Evolutionary conservation across 345 rosid genomes (phyloP).

Genomic region (Eutrema yunnanense): DNA sequence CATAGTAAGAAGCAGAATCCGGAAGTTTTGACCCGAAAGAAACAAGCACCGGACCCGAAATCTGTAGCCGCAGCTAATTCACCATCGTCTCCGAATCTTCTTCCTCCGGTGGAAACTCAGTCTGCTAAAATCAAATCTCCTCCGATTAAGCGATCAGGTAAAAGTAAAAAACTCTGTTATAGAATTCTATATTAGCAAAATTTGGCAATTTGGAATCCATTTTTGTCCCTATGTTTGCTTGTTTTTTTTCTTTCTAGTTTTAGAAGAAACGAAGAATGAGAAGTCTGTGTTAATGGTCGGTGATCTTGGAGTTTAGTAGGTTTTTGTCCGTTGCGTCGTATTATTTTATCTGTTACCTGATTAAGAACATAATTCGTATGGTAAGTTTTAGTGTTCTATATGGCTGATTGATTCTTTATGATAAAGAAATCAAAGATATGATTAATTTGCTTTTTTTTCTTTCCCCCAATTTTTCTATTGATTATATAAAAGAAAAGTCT

Average conservation of each 20-base stretch:
- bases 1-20: slow-evolving; percentile 25
- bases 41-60: slow-evolving; percentile 5
- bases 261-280: neutral
- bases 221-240: neutral
- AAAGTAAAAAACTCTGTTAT: neutral
- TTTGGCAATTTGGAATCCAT: neutral
- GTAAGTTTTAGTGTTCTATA: neutral
- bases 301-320: slow-evolving; percentile 51
- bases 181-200: neutral
- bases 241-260: neutral
- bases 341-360: slow-evolving; percentile 13
- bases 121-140: slow-evolving; percentile 8
- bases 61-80: neutral
- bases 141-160: slow-evolving; percentile 37
- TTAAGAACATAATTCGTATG: slow-evolving; percentile 20
- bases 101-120: slow-evolving; percentile 15
- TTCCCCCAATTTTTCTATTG: neutral
- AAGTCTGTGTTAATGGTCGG: slow-evolving; percentile 13
- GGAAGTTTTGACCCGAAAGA: slow-evolving; percentile 17
- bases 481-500: neutral
- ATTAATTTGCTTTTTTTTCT: neutral
- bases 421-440: slow-evolving; percentile 16
- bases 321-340: slow-evolving; percentile 44
- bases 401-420: slow-evolving; percentile 22
- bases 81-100: neutral